Evolutionary conservation across 306 rosid genomes (phyloP).

Genomic region (Amphicarpaea edgeworthii): DNA sequence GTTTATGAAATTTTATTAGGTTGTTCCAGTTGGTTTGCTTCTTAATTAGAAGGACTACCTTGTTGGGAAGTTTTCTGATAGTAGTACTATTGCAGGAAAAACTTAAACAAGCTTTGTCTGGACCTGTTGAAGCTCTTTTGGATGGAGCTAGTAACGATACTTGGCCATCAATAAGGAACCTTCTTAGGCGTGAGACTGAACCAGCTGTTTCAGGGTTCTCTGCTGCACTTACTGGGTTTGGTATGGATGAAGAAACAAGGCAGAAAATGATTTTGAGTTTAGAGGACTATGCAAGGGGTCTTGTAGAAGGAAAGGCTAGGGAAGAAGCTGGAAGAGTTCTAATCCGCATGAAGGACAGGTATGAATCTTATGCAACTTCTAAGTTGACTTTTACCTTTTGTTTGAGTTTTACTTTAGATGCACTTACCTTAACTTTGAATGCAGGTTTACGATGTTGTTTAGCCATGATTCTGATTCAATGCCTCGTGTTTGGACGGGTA

Average conservation of each 20-base stretch:
- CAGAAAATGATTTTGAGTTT: constrained; percentile 60
- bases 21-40: constrained; percentile 24
- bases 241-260: constrained; percentile 72
- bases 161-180: constrained; percentile 86
- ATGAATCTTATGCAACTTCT: constrained; percentile 42
- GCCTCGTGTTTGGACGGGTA: constrained; percentile 98
- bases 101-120: constrained; percentile 79
- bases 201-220: constrained; percentile 76
- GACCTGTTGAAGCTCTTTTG: constrained; percentile 86
- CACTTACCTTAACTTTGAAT: constrained; percentile 49
- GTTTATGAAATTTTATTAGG: constrained; percentile 25
- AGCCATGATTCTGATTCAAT: constrained; percentile 95
- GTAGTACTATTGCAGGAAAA: constrained; percentile 66
- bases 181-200: constrained; percentile 78
- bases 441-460: constrained; percentile 89
- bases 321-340: constrained; percentile 98
- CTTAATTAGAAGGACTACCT: constrained; percentile 24
- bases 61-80: constrained; percentile 48
- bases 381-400: constrained; percentile 2
- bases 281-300: constrained; percentile 71
- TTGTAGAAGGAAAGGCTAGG: constrained; percentile 86
- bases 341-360: constrained; percentile 97
- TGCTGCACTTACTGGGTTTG: constrained; percentile 75
- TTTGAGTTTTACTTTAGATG: constrained; percentile 19
- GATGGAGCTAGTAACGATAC: constrained; percentile 93